Conservation (phyloP, 352 stramenopile genomes). For the Phytophthora cryptogea region DNA sequence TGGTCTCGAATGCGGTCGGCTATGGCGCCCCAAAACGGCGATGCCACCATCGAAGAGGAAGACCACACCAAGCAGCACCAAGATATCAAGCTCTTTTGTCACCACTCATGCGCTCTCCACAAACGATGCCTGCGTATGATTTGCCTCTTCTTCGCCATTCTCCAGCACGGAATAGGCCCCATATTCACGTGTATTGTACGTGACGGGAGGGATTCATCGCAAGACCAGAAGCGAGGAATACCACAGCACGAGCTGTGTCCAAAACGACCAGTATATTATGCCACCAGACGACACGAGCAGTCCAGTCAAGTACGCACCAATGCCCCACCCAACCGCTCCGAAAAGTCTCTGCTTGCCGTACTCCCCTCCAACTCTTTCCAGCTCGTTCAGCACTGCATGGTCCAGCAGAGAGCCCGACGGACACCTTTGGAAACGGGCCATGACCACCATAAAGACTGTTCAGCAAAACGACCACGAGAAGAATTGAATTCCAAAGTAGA, state of each 20-base stretch:
- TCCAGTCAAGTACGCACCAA: slow-evolving; percentile 60
- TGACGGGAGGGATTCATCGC: slow-evolving; percentile 48
- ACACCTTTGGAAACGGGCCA: slow-evolving; percentile 53
- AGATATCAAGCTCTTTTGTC: slow-evolving; percentile 47
- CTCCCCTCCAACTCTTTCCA: slow-evolving; percentile 62
- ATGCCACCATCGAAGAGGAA: slow-evolving; percentile 63
- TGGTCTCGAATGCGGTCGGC: slow-evolving; percentile 61
- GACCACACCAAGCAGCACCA: slow-evolving; percentile 64
- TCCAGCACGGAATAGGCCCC: background rate
- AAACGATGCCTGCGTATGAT: slow-evolving; percentile 11
- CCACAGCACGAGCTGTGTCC: background rate
- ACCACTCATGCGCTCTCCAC: background rate
- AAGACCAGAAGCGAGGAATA: slow-evolving; percentile 54
- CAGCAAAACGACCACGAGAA: slow-evolving; percentile 42
- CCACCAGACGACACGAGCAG: slow-evolving; percentile 51
- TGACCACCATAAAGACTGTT: slow-evolving; percentile 48
- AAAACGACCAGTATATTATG: slow-evolving; percentile 74
- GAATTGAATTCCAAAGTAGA: slow-evolving; percentile 59
- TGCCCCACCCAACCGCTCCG: slow-evolving; percentile 64
- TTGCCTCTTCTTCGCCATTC: slow-evolving; percentile 4
- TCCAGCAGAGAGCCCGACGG: slow-evolving; percentile 65
- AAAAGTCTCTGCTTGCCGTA: slow-evolving; percentile 82
- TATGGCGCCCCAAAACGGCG: slow-evolving; percentile 66
- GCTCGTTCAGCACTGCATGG: slow-evolving; percentile 62
- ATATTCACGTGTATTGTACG: slow-evolving; percentile 20